Base-by-base conservation (phyloP, 805 yeast genomes). In the Pichia cabralensis region DNA sequence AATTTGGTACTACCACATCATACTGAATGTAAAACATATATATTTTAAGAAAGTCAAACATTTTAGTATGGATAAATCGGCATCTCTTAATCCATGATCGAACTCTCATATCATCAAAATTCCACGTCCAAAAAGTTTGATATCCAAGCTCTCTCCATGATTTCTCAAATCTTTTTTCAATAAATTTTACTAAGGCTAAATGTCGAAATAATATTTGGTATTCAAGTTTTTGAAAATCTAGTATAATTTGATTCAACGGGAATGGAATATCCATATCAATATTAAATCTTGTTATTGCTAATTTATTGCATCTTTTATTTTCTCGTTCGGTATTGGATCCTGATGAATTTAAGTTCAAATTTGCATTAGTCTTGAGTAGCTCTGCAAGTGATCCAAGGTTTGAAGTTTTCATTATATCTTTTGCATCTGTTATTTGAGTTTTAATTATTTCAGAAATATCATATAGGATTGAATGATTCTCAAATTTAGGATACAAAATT, bases 161-260 rank as follows among this genome's bases (percentile, higher is more conserved):
- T 13, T 65, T 65, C 37, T 74, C 80, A 37, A 81, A 61, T 12
- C 69, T 58, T 42, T 69, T 68, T 45, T 74, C 75, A 6, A 81
- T 64, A 47, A 72, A 74, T 41, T 76, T 76, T n/a, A 84, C 50
- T 22, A 75, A 66, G 26, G 78, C 55, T 25, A 81, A 61, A 43
- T 82, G 76, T 42, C 96, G 71, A 46, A 82, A 84, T 30, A 86
- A 60, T 23, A 84, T 61, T 52, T 89, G 95, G 50, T 80, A 85
- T 42, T 92, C 84, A 31, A 76, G 67, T 13, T 84, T 61, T 18
- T 78, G 74, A 12, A 85, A 79, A 35, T 76, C 71, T 13, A 81
- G 74, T 1, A 85, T 60, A 1, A 92, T 64, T 18, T 89, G 62
- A 48, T 85, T 85, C 31, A 85, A 57, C 0, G 99, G 99, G 51